Evolutionary conservation across 495 filamentous ascomycete genomes (phyloP), one percentile per base, ranked within the genome.

Genomic region (Aspergillus saccharolyticus): DNA sequence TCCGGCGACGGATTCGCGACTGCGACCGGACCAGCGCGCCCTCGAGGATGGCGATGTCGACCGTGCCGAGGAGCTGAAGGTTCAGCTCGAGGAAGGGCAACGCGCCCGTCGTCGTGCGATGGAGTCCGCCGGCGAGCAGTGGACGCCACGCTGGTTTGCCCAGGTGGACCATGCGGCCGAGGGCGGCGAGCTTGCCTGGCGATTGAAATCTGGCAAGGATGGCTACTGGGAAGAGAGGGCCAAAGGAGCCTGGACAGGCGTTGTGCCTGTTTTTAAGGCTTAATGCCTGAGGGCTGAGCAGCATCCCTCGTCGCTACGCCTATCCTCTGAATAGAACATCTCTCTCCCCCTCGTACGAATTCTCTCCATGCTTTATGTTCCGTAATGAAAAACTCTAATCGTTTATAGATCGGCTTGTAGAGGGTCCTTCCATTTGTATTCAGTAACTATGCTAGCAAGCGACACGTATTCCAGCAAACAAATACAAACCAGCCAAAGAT

Each of bases 1-100:
- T 1, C 87, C 94, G 12, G 78, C 83, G 7, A 97, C 91, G 0
- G 94, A 98, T 68, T 85, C 81, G 5, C 75, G 94, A 47, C 73
- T 96, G 24, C 78, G 94, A 24, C 94, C 91, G n/a, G 94, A 98
- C 65, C 95, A 97, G 76, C 79, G 89, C n/a, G 84, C 91, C 1
- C 80, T 85, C 0, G 94, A 98, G 70, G 76, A 87, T 19, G 90
- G 91, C 0, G 85, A 89, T 56, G 71, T 96, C 17, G 94, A 97
- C 63, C 73, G 79, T 14, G 94, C 94, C 0, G 94, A 98, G 79
- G 82, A 78, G 28, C 74, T 89, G 67, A 98, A 98, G 74, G 80
- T 84, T 1, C 78, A 76, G 57, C 80, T 97, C 19, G 94, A 98
- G 67, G 91, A 97, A 71, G 81, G 79, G 12, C 94, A 98, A 76